Evolutionary conservation across 2,329 filamentous ascomycete genomes (phyloP).

Genomic region (Achaetomium macrosporum): DNA sequence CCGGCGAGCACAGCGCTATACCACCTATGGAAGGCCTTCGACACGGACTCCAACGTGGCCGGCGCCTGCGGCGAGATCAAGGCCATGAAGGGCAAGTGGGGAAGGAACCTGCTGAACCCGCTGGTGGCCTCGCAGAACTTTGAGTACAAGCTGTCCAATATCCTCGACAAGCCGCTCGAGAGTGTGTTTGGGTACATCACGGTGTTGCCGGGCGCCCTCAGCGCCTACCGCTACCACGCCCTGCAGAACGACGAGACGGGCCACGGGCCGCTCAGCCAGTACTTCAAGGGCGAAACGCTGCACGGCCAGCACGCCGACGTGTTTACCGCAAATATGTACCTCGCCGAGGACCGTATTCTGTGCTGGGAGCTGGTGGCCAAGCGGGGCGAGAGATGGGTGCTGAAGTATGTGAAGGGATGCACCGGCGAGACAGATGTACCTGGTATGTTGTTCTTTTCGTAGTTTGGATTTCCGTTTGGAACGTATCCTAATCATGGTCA

Average conservation of each 20-base stretch:
- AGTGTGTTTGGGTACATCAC: constrained; percentile 98
- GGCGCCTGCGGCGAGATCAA: constrained; percentile 97
- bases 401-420: constrained; percentile 96
- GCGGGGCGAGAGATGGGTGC: constrained; percentile 86
- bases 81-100: constrained; percentile 85
- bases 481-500: constrained; percentile 17
- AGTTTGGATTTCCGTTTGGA: neutral
- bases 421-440: constrained; percentile 97
- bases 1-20: constrained; percentile 89
- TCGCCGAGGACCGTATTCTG: constrained; percentile 83
- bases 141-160: constrained; percentile 99
- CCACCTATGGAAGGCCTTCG: constrained; percentile 97
- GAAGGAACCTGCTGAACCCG: constrained; percentile 81
- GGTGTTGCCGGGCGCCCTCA: constrained; percentile 88
- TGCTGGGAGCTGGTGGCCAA: constrained; percentile 97
- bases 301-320: constrained; percentile 95
- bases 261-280: constrained; percentile 91
- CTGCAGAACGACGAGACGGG: constrained; percentile 95
- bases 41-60: constrained; percentile 94
- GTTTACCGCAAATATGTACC: constrained; percentile 95
- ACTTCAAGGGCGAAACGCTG: constrained; percentile 97
- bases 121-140: constrained; percentile 97
- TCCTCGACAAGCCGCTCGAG: constrained; percentile 93
- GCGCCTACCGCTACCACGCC: constrained; percentile 91
- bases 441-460: constrained; percentile 49